Conservation (phyloP, 169 alveolate species). For the Plasmodium inui region DNA sequence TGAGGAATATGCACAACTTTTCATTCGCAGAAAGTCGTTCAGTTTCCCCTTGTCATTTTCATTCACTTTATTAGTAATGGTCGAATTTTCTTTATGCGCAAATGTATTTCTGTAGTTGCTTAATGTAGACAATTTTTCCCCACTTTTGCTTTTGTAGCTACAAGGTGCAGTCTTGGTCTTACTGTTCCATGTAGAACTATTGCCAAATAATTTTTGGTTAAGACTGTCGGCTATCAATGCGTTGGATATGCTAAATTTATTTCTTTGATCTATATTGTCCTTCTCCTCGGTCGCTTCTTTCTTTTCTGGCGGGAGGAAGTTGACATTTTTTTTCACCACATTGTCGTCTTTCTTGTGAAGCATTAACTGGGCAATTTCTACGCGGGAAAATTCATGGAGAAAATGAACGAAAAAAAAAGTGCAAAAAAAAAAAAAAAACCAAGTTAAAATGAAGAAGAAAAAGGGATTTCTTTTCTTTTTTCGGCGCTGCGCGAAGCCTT, state of each 20-base stretch:
- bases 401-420: neutral
- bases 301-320: slow-evolving; percentile 8
- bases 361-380: slow-evolving; percentile 50
- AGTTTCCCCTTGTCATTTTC: slow-evolving; percentile 27
- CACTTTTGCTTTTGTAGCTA: slow-evolving; percentile 2
- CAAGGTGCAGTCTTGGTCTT: neutral
- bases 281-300: neutral
- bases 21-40: neutral
- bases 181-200: neutral
- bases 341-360: slow-evolving; percentile 7
- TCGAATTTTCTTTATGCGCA: neutral
- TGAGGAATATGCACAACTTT: neutral
- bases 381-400: neutral
- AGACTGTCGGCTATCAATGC: slow-evolving; percentile 32
- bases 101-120: slow-evolving; percentile 14
- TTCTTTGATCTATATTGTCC: neutral
- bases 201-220: slow-evolving; percentile 39
- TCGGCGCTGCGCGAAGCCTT: neutral
- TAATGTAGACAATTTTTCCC: neutral
- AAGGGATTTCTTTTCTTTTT: neutral
- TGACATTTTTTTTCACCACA: slow-evolving; percentile 15
- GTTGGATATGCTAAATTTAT: slow-evolving; percentile 9
- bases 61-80: slow-evolving; percentile 1
- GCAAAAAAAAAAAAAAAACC: too few relatives aligned
- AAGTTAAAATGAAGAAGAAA: neutral